Evolutionary conservation across 1,284 basidiomycete genomes (phyloP), one percentile per base, ranked within the genome.

Genomic region (Schizophyllum amplum): DNA sequence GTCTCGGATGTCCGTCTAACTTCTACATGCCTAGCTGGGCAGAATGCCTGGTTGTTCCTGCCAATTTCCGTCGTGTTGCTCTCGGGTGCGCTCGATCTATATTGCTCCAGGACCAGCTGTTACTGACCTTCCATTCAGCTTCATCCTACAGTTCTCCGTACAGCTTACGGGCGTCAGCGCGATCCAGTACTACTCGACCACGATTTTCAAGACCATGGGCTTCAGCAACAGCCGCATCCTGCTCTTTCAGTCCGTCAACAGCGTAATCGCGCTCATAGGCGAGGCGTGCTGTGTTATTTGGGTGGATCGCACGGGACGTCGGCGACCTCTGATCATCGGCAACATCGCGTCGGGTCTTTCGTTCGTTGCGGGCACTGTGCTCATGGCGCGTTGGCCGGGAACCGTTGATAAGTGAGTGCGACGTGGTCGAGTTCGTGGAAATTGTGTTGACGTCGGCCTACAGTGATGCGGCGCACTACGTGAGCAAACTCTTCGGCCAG

Each of bases 181-280:
- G n/a, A 73, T 75, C 47, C 72, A 75, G 61, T 74, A 73, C 62
- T 75, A 73, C 58, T 74, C 72, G 1, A 75, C 73, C 0, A 70
- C 68, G 22, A 71, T 71, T 33, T 72, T 72, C 59, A 65, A 62
- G 25, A 71, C 68, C 9, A 75, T 75, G 73, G 73, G 73, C 59
- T 84, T 72, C 72, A 77, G 66, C 66, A 78, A 76, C 49, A 76
- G 70, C 58, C 74, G 75, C 52, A 77, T 83, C 51, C 75, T 86
- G 21, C 71, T 83, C 24, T 79, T 86, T 66, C 82, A 84, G 67
- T 78, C 76, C 5, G 80, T 84, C 66, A 84, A 83, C 70, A 80
- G 76, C 51, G 71, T 84, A 57, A 78, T 83, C 57, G 82, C 81
- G 4, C 71, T 86, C 33, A 72, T 82, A 52, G 83, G 81, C 5